These are phyloP conservation scores for Coniochaeta pulveracea DNA, from an alignment of 2,329 filamentous ascomycete genomes.

Conservation along the genomic window DNA sequence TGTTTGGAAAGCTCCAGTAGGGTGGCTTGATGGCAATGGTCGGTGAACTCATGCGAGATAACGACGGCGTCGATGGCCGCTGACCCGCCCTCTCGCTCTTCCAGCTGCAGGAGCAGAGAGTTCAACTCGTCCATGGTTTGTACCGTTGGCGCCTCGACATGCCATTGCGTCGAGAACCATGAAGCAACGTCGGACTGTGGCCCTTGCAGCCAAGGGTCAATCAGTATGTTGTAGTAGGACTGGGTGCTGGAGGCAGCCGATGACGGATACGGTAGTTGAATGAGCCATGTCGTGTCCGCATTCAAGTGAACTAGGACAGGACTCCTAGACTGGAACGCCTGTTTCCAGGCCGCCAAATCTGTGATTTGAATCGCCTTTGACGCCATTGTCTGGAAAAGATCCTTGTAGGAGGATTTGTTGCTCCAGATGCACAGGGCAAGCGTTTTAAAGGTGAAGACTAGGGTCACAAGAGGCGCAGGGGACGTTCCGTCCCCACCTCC, in stretches of 20 bases:
- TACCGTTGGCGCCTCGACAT: slow-evolving; percentile 41
- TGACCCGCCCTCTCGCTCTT: slow-evolving; percentile 16
- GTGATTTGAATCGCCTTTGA: slow-evolving; percentile 1
- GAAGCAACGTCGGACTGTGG: slow-evolving; percentile 50
- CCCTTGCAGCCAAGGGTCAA: slow-evolving; percentile 55
- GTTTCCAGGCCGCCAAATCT: slow-evolving; percentile 9
- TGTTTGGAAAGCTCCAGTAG: slow-evolving; percentile 38
- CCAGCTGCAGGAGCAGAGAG: slow-evolving; percentile 34
- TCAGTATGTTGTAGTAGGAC: slow-evolving; percentile 50
- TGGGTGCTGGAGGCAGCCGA: slow-evolving; percentile 27
- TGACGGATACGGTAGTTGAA: slow-evolving; percentile 48
- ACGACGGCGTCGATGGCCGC: slow-evolving; percentile 45
- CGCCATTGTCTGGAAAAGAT: not conserved
- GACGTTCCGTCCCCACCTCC: not conserved
- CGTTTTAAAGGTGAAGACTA: not conserved
- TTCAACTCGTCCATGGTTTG: slow-evolving; percentile 44
- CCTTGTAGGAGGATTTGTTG: too few species aligned
- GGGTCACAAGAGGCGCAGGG: not conserved
- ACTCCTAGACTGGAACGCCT: slow-evolving; percentile 10
- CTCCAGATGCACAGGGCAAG: not conserved
- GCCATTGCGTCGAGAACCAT: slow-evolving; percentile 58
- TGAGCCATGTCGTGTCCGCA: slow-evolving; percentile 55
- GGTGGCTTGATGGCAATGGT: slow-evolving; percentile 54
- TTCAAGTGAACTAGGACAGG: slow-evolving; percentile 52
- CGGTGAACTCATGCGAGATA: slow-evolving; percentile 56